phyloP scores from a whole-genome alignment of 1,284 basidiomycete species.

The Thelephora terrestris region DNA sequence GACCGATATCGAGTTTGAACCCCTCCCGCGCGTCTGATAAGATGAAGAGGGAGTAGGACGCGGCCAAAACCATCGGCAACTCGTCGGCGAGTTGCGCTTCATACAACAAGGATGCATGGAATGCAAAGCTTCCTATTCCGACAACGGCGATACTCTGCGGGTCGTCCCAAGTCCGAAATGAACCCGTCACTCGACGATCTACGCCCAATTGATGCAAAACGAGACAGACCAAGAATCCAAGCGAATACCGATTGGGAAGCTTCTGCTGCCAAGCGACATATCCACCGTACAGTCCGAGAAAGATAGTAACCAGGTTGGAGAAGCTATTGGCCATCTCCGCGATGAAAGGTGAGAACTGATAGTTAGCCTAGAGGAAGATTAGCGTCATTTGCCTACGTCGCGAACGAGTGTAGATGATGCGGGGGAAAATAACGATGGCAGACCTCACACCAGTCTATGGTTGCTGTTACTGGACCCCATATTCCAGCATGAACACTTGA shows the following conservation, averaged over 20 bases:
- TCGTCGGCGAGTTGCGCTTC: slow-evolving; percentile 62
- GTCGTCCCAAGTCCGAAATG: not conserved
- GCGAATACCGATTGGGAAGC: slow-evolving; percentile 40
- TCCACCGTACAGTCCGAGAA: slow-evolving; percentile 37
- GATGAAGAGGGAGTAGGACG: slow-evolving; percentile 41
- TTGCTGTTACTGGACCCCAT: slow-evolving; percentile 58
- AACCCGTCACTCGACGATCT: not conserved
- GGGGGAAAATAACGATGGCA: slow-evolving; percentile 7
- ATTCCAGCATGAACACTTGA: slow-evolving; percentile 22
- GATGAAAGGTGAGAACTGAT: slow-evolving; percentile 60
- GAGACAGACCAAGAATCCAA: slow-evolving; percentile 39
- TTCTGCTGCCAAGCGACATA: slow-evolving; percentile 25
- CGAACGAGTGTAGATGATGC: not conserved
- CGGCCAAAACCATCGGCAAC: slow-evolving; percentile 59
- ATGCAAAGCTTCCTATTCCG: slow-evolving; percentile 55
- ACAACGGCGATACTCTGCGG: slow-evolving; percentile 47
- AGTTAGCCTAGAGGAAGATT: slow-evolving; percentile 39
- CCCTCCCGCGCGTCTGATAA: slow-evolving; percentile 48
- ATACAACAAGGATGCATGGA: slow-evolving; percentile 61
- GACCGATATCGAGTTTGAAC: slow-evolving; percentile 27
- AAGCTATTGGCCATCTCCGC: slow-evolving; percentile 59
- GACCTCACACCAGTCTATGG: slow-evolving; percentile 65
- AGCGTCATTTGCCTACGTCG: slow-evolving; percentile 2
- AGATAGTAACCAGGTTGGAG: slow-evolving; percentile 50
- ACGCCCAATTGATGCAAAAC: not conserved